These are phyloP conservation scores for Trichomonas vaginalis DNA, from an alignment of 208 protist species.

Conservation along the genomic window DNA sequence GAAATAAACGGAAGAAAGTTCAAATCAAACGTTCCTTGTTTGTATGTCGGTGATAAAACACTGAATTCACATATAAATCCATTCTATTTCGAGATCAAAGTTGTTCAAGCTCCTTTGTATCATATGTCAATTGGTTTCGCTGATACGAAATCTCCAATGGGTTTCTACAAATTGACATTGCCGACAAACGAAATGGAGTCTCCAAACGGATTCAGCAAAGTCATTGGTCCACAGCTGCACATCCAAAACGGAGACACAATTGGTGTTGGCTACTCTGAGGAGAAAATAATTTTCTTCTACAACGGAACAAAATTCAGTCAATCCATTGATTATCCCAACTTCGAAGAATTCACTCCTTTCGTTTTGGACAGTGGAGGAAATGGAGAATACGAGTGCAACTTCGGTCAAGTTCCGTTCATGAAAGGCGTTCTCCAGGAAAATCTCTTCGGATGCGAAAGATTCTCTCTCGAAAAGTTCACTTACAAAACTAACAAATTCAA, in stretches of 20 bases:
- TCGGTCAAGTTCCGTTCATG: neutral
- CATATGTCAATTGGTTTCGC: neutral
- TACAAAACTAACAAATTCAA: neutral
- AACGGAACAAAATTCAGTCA: neutral
- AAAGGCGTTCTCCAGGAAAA: neutral
- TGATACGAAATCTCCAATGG: neutral
- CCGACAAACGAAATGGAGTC: neutral
- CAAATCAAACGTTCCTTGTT: neutral
- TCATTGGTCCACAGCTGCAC: neutral
- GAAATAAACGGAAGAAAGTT: neutral
- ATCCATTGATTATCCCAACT: neutral
- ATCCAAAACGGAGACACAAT: neutral
- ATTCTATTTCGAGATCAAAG: neutral
- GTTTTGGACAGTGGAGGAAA: neutral
- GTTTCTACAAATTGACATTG: neutral
- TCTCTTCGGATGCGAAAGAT: neutral
- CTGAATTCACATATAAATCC: neutral
- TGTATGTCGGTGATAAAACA: neutral
- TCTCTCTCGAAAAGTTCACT: neutral
- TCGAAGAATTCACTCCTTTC: neutral
- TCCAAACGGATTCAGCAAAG: neutral
- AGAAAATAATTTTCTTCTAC: neutral
- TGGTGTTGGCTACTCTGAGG: neutral
- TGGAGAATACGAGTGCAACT: neutral
- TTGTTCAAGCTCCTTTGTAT: neutral